phyloP scores from a whole-genome alignment of 2,329 filamentous ascomycete genomes.

The Pseudocercospora eumusae region DNA sequence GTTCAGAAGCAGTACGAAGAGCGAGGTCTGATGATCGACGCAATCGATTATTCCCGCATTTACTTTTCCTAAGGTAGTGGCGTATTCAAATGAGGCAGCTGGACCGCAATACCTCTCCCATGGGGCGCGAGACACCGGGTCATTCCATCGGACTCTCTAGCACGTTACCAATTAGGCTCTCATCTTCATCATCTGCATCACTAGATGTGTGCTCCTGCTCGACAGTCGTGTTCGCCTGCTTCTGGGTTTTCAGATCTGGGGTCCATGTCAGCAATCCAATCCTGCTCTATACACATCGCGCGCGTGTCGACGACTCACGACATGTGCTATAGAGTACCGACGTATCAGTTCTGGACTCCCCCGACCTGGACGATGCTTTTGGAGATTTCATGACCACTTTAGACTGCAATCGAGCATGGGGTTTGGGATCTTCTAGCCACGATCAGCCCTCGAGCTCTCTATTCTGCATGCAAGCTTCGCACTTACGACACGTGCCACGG shows the following conservation, averaged over 20 bases:
- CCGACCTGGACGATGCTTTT: neutral
- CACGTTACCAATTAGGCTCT: neutral
- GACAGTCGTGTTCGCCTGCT: neutral
- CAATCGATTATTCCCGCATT: neutral
- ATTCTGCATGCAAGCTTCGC: neutral
- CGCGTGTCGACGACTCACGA: neutral
- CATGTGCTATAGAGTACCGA: neutral
- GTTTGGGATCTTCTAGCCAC: neutral
- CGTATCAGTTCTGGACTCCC: neutral
- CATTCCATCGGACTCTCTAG: neutral
- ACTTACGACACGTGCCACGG: neutral
- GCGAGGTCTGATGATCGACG: neutral
- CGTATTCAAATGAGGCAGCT: neutral
- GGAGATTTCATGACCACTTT: neutral
- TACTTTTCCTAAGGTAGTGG: neutral
- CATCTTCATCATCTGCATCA: constrained; percentile 27
- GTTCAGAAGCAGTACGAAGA: constrained; percentile 1
- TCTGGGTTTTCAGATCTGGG: neutral
- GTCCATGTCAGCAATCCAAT: neutral
- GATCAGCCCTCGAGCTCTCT: neutral
- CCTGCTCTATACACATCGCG: neutral
- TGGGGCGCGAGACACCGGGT: neutral
- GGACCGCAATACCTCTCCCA: neutral
- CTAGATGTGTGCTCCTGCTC: constrained; percentile 15
- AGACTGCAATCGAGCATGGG: neutral